Evolutionary conservation across 1,284 basidiomycete genomes (phyloP), one percentile per base, ranked within the genome.

Genomic region (Spongispora temasekensis): DNA sequence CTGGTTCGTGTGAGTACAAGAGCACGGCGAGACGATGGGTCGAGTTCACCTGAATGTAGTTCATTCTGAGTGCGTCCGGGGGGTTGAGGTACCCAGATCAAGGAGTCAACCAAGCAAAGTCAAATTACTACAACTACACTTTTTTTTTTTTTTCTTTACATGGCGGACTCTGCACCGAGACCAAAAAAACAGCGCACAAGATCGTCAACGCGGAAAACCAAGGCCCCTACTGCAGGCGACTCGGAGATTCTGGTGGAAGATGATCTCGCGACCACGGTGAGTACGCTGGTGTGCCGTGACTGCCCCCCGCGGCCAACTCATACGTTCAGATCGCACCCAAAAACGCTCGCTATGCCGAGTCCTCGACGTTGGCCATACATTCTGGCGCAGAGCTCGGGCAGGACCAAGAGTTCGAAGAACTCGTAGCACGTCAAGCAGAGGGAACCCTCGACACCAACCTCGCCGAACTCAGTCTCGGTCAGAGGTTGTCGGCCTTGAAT

Each of bases 381-480:
- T 87, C 86, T 30, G 91, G 89, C 8, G 71, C 79, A 28, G 84
- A 89, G 63, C 74, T 87, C 7, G 88, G 84, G 28, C 83, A 87
- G 66, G 84, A 86, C 58, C 79, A 83, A 60, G 75, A 80, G 27
- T 77, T 83, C 67, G 88, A 87, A 63, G 84, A 85, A 23, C 71
- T 82, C 9, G 75, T 76, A 19, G 71, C 77, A 40, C 79, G 76
- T 32, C 79, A 84, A 59, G 71, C 85, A 7, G 88, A 91, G 31
- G 91, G 90, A 28, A 79, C 86, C 25, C 82, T 95, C 21, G 91
- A 95, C 65, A 87, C 90, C 10, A 87, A 96, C 71, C 82, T 95
- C 58, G 94, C 94, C 4, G 95, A 97, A 74, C 83, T 95, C 28
- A 94, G 91, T 51, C 83, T 97, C 2, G 95, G 94, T 19, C 92